These are phyloP conservation scores for Sugiyamaella chiloensis DNA, from an alignment of 805 yeast genomes.

Conservation along the genomic window DNA sequence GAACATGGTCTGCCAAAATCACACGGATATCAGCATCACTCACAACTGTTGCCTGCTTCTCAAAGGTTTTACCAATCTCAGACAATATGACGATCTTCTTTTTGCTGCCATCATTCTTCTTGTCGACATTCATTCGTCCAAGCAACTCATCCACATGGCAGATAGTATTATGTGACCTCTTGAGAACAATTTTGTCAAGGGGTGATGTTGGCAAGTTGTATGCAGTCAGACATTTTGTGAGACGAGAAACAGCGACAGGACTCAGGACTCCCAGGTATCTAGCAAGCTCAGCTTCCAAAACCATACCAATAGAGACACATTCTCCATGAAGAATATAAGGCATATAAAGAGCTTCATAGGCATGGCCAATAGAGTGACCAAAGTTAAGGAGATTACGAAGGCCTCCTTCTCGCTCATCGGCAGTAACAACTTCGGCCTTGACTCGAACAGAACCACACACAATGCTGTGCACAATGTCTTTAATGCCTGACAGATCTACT, in stretches of 20 bases:
- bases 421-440: conserved; percentile 89
- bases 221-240: conserved; percentile 75
- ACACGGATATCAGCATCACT: conserved; percentile 76
- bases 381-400: conserved; percentile 87
- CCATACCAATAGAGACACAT: conserved; percentile 97
- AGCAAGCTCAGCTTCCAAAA: conserved; percentile 92
- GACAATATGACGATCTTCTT: conserved; percentile 84
- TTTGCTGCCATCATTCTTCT: conserved; percentile 90
- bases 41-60: conserved; percentile 81
- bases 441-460: conserved; percentile 85
- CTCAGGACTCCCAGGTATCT: conserved; percentile 84
- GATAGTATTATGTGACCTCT: conserved; percentile 62
- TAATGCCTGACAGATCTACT: conserved; percentile 66
- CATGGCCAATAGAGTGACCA: conserved; percentile 98
- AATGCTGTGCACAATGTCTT: conserved; percentile 69
- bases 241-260: conserved; percentile 90
- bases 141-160: conserved; percentile 76
- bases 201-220: conserved; percentile 82
- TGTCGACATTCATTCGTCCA: conserved; percentile 89
- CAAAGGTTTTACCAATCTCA: conserved; percentile 84
- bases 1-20: conserved; percentile 75
- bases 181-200: conserved; percentile 67
- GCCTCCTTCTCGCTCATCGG: conserved; percentile 94
- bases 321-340: conserved; percentile 98
- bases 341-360: conserved; percentile 94